Evolutionary conservation across 2,329 filamentous ascomycete species (phyloP).

Genomic region (Phaeoacremonium minimum): DNA sequence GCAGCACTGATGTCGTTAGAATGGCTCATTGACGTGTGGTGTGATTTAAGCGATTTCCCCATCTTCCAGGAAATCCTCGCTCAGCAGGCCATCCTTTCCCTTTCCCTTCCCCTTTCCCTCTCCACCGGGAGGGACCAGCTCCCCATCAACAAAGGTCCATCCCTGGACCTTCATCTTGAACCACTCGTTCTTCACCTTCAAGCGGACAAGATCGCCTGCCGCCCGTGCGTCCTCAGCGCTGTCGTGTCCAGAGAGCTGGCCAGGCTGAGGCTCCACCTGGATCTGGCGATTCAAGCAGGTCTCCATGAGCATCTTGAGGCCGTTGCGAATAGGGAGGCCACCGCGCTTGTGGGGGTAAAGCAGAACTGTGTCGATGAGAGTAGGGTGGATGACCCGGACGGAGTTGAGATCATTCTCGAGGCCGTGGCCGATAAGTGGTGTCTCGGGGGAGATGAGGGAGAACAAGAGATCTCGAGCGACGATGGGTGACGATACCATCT

Average conservation of each 20-base stretch:
- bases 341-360: slow-evolving; percentile 73
- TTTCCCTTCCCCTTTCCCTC: slow-evolving; percentile 12
- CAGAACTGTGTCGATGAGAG: slow-evolving; percentile 79
- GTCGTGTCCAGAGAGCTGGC: slow-evolving; percentile 67
- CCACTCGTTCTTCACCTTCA: slow-evolving; percentile 69
- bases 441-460: slow-evolving; percentile 67
- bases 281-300: slow-evolving; percentile 71
- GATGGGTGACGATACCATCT: slow-evolving; percentile 71
- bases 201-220: slow-evolving; percentile 78
- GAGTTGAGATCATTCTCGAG: slow-evolving; percentile 94
- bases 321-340: slow-evolving; percentile 74
- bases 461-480: slow-evolving; percentile 76
- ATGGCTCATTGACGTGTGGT: too few species aligned
- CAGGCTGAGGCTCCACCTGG: slow-evolving; percentile 58
- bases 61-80: slow-evolving; percentile 31
- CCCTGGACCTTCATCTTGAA: slow-evolving; percentile 59
- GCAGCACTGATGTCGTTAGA: too few species aligned
- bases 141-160: slow-evolving; percentile 56
- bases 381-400: slow-evolving; percentile 77
- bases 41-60: too few species aligned
- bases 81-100: slow-evolving; percentile 20
- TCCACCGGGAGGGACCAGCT: slow-evolving; percentile 32
- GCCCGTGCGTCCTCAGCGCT: slow-evolving; percentile 87
- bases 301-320: slow-evolving; percentile 71
- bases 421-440: slow-evolving; percentile 86